These are phyloP conservation scores for Austroboletus rostrupii DNA, from an alignment of 1,284 basidiomycete genomes.

Conservation along the genomic window DNA sequence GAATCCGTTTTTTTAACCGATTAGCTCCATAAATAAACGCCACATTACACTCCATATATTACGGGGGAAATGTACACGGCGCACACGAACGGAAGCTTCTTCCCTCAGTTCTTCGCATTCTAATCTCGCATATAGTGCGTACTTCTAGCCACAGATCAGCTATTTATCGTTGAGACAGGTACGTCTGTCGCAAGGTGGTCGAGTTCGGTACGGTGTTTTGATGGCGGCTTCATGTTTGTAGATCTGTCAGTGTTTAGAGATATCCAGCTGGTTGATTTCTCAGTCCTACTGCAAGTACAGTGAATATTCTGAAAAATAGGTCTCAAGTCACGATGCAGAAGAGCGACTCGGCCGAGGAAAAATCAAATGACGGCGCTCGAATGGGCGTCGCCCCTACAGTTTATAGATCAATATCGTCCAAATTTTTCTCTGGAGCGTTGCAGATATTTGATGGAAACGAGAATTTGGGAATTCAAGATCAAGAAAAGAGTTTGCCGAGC, in stretches of 20 bases:
- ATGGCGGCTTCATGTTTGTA: neutral
- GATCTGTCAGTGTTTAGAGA: neutral
- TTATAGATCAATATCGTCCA: neutral
- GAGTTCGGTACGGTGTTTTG: neutral
- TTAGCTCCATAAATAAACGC: conserved; percentile 1
- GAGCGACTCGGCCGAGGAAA: too few species aligned
- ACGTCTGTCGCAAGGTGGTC: neutral
- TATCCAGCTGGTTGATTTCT: too few species aligned
- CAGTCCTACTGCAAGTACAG: too few species aligned
- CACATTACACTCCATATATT: conserved; percentile 9
- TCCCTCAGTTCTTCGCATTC: neutral
- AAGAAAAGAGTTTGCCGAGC: conserved; percentile 10
- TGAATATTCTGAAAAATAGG: too few species aligned
- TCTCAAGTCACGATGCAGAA: too few species aligned
- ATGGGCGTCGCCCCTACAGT: too few species aligned
- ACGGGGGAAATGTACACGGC: neutral
- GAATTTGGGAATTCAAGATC: neutral
- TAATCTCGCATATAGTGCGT: too few species aligned
- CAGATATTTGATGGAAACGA: conserved; percentile 9
- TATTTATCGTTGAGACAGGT: neutral
- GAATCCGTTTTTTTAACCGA: too few species aligned
- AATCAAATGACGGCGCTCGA: too few species aligned
- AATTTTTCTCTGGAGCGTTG: neutral
- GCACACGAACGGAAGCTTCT: neutral
- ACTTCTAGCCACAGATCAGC: neutral